These are phyloP conservation scores for Populus hybrid DNA, from an alignment of 441 rosid species.

Conservation along the genomic window DNA sequence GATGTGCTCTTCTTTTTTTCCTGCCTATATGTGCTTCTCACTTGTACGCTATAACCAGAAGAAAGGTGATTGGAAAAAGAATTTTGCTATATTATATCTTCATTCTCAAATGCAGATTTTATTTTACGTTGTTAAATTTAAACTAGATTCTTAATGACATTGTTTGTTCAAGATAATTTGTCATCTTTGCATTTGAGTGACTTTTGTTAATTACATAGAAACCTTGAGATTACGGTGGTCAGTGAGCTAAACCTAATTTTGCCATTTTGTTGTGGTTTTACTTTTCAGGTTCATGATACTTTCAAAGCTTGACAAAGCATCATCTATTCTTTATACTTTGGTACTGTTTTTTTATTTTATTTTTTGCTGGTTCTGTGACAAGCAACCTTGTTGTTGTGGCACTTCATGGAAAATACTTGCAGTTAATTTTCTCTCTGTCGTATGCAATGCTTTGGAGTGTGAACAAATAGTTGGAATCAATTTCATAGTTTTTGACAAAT, in stretches of 20 bases:
- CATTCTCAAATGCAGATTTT: not conserved
- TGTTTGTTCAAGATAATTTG: not conserved
- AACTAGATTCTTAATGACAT: not conserved
- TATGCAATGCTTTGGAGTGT: too few relatives aligned
- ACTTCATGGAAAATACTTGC: too few relatives aligned
- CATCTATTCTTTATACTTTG: constrained; percentile 28
- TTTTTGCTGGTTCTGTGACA: too few relatives aligned
- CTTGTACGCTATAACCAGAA: not conserved
- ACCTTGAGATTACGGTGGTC: not conserved
- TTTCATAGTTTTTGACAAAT: too few relatives aligned
- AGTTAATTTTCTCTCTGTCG: too few relatives aligned
- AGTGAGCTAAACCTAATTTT: not conserved
- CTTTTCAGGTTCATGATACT: constrained; percentile 35
- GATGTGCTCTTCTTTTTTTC: too few relatives aligned
- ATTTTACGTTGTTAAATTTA: not conserved
- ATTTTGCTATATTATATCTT: not conserved
- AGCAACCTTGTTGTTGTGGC: too few relatives aligned
- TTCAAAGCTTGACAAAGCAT: constrained; percentile 23
- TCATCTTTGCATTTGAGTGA: too few relatives aligned
- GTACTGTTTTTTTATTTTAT: constrained; percentile 13
- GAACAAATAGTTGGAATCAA: too few relatives aligned
- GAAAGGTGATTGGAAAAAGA: not conserved
- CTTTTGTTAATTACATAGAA: too few relatives aligned
- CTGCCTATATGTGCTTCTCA: too few relatives aligned
- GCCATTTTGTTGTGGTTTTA: not conserved